These are phyloP conservation scores for Boletus sp. DNA, from an alignment of 768 basidiomycete species.

Conservation along the genomic window DNA sequence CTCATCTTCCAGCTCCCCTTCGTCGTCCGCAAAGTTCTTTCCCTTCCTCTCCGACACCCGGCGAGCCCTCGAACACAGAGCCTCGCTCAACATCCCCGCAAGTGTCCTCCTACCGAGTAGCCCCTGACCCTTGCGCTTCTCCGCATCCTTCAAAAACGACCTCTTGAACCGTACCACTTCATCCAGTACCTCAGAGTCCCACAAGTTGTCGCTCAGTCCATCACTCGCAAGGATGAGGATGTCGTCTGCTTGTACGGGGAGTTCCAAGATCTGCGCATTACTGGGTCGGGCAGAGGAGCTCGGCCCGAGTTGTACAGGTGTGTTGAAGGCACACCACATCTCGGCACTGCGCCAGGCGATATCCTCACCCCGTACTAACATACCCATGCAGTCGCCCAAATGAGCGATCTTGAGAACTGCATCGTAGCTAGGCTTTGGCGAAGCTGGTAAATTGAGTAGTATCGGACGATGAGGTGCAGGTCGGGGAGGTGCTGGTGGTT, in stretches of 20 bases:
- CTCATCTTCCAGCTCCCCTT: slow-evolving; percentile 41
- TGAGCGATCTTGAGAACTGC: slow-evolving; percentile 80
- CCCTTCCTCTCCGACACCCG: slow-evolving; percentile 55
- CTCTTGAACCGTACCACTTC: slow-evolving; percentile 63
- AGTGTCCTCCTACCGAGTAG: slow-evolving; percentile 50
- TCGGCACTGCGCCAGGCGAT: slow-evolving; percentile 87
- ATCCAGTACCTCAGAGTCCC: slow-evolving; percentile 85
- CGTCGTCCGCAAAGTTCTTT: slow-evolving; percentile 21
- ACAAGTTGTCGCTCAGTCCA: slow-evolving; percentile 81
- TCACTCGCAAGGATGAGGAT: slow-evolving; percentile 81
- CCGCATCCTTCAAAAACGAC: slow-evolving; percentile 30
- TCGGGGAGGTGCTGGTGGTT: slow-evolving; percentile 9
- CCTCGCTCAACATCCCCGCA: slow-evolving; percentile 72
- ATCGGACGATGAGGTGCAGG: slow-evolving; percentile 19
- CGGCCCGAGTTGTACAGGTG: slow-evolving; percentile 63
- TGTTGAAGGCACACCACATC: slow-evolving; percentile 87
- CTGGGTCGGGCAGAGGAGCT: slow-evolving; percentile 57
- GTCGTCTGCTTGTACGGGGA: slow-evolving; percentile 68
- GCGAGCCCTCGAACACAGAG: slow-evolving; percentile 74
- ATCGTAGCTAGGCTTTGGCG: slow-evolving; percentile 39
- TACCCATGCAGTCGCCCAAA: slow-evolving; percentile 84
- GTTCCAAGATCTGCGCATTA: slow-evolving; percentile 64
- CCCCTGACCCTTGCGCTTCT: slow-evolving; percentile 14
- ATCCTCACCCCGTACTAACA: slow-evolving; percentile 74
- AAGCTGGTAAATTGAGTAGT: slow-evolving; percentile 13